Conservation (phyloP, 1,139 yeast species). For the Petasospora rhodanensis region DNA sequence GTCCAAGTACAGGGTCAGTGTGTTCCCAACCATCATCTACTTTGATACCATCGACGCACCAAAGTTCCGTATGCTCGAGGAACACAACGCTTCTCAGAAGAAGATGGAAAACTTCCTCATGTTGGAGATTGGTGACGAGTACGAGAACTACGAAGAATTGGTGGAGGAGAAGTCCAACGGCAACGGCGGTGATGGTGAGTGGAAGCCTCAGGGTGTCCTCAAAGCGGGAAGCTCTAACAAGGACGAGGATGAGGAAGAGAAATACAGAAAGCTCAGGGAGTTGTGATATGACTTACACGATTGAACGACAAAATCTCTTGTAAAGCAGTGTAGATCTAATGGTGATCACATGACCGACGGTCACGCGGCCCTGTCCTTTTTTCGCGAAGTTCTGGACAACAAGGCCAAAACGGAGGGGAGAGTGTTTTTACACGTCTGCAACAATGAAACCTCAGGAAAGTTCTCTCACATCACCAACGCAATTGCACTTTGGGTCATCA, state of each 20-base stretch:
- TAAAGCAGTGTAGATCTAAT: no score
- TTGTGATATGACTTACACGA: neutral
- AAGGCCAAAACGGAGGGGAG: no score
- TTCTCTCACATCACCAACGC: neutral
- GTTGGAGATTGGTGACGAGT: slow-evolving; percentile 19
- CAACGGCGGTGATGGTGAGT: slow-evolving; percentile 5
- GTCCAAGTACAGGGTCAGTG: slow-evolving; percentile 18
- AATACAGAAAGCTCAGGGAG: slow-evolving; percentile 18
- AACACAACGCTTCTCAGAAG: slow-evolving; percentile 11
- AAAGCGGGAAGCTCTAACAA: slow-evolving; percentile 1
- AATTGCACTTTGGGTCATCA: no score
- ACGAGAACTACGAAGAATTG: slow-evolving; percentile 10
- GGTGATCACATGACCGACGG: no score
- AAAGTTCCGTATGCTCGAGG: slow-evolving; percentile 9
- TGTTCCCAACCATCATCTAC: slow-evolving; percentile 19
- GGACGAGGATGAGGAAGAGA: slow-evolving; percentile 17
- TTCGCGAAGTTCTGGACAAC: neutral
- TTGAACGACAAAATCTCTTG: neutral
- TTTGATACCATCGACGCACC: slow-evolving; percentile 9
- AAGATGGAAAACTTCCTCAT: slow-evolving; percentile 12
- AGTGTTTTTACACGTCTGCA: neutral
- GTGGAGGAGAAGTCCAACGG: slow-evolving; percentile 7
- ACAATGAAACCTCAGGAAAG: neutral
- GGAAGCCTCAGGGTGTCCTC: slow-evolving; percentile 10
- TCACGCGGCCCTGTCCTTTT: neutral